Evolutionary conservation across 1,284 basidiomycete species (phyloP).

Genomic region (Pterulicium gracile): DNA sequence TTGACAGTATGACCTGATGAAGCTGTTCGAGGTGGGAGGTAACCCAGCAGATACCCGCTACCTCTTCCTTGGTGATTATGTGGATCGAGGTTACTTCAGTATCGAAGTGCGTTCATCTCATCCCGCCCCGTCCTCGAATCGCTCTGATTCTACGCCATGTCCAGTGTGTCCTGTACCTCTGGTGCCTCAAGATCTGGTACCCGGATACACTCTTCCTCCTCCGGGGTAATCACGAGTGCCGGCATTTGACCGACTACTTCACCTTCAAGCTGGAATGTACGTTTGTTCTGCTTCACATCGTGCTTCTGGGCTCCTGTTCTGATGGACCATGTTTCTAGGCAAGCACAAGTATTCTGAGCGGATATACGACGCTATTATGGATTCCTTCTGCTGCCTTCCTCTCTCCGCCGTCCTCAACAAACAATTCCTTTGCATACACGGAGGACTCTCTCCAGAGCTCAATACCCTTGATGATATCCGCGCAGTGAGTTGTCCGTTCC

Average conservation of each 20-base stretch:
- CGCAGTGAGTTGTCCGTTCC: constrained; percentile 34
- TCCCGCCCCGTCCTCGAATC: constrained; percentile 10
- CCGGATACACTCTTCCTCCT: constrained; percentile 83
- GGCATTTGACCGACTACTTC: constrained; percentile 82
- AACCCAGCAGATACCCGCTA: constrained; percentile 90
- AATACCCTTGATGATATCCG: constrained; percentile 88
- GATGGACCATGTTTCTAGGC: constrained; percentile 39
- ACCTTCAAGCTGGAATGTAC: constrained; percentile 86
- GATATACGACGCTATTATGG: constrained; percentile 87
- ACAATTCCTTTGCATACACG: constrained; percentile 94
- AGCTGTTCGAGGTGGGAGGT: constrained; percentile 90
- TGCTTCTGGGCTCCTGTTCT: not conserved
- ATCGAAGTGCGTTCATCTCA: constrained; percentile 54
- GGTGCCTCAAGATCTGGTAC: constrained; percentile 89
- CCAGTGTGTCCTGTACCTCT: constrained; percentile 84
- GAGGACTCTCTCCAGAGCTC: constrained; percentile 84
- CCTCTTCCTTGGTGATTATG: constrained; percentile 91
- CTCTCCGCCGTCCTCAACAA: constrained; percentile 96
- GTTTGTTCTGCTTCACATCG: constrained; percentile 17
- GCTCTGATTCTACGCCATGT: constrained; percentile 9
- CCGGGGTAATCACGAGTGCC: constrained; percentile 88
- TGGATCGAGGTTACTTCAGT: constrained; percentile 89
- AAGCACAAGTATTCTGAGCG: constrained; percentile 92
- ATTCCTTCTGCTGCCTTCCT: constrained; percentile 87
- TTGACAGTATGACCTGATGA: constrained; percentile 82